Evolutionary conservation across 1,284 basidiomycete genomes (phyloP).

Genomic region (Sporisorium graminicola): DNA sequence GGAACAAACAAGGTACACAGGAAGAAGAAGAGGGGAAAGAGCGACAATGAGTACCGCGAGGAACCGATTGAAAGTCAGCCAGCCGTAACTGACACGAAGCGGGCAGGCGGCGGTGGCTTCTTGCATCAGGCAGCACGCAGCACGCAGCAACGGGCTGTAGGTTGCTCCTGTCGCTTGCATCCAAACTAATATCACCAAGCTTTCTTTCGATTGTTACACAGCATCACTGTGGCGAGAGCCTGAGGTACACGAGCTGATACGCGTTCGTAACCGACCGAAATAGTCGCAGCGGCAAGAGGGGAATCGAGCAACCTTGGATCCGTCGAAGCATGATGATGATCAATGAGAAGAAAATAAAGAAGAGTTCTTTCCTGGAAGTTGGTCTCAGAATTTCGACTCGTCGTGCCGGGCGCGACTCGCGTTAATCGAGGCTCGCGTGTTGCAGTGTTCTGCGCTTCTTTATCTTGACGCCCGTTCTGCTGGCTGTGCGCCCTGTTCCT

Average conservation of each 20-base stretch:
- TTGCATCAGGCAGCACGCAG: too few relatives aligned
- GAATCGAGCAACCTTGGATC: background rate
- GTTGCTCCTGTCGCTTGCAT: too few relatives aligned
- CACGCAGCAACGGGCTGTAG: too few relatives aligned
- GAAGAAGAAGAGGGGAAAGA: background rate
- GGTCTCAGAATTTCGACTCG: background rate
- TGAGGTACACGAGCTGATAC: too few relatives aligned
- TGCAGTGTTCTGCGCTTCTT: background rate
- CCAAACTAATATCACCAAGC: too few relatives aligned
- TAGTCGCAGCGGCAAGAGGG: background rate
- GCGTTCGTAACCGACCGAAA: background rate
- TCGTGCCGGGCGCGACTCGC: constrained; percentile 5
- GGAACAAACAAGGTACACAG: too few relatives aligned
- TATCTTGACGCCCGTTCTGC: too few relatives aligned
- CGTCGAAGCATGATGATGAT: background rate
- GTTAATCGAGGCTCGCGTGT: constrained; percentile 8
- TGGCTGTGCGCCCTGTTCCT: background rate
- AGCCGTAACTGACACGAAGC: background rate
- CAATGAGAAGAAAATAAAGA: background rate
- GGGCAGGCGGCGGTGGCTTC: background rate
- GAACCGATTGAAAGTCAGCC: too few relatives aligned
- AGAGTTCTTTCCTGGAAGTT: background rate
- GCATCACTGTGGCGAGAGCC: too few relatives aligned
- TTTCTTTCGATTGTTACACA: too few relatives aligned
- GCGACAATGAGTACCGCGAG: background rate